A percentile compares a stretch with the other conserved stretches of the same genome.
These are phyloP conservation scores for Larix kaempferi DNA, from an alignment of 75 land plant species.

Conservation along the genomic window DNA sequence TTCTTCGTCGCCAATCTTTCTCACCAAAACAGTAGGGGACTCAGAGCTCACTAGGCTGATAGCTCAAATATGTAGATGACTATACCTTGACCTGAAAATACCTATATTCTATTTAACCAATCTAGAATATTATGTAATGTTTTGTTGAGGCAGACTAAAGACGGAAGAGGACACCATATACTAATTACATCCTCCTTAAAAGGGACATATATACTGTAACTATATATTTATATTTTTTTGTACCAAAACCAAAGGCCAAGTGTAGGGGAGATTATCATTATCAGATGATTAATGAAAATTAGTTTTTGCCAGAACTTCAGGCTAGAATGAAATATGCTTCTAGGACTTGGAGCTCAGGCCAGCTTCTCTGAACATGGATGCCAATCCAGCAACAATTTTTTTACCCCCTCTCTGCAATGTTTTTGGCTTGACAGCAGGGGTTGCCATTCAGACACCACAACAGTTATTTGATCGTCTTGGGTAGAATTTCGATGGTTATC, in stretches of 20 bases:
- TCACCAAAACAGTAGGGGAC: constrained; percentile 6
- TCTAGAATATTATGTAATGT: neutral
- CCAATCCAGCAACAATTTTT: constrained; percentile 48
- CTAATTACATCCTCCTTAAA: neutral
- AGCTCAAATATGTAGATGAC: neutral
- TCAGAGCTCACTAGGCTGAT: neutral
- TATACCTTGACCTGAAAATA: neutral
- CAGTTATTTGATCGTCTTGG: constrained; percentile 20
- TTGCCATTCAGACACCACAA: constrained; percentile 29
- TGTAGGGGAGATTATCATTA: too few species aligned
- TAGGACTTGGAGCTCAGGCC: constrained; percentile 10
- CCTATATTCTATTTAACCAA: neutral
- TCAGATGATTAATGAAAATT: too few species aligned
- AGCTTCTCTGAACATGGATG: constrained; percentile 44
- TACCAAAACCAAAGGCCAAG: too few species aligned
- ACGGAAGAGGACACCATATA: constrained; percentile 8
- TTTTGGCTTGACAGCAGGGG: constrained; percentile 50
- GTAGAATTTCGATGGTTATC: neutral
- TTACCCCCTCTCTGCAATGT: constrained; percentile 13
- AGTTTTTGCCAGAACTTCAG: too few species aligned
- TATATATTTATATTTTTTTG: too few species aligned
- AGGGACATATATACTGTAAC: too few species aligned
- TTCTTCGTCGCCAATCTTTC: constrained; percentile 5
- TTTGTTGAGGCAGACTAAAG: constrained; percentile 6
- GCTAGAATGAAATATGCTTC: too few species aligned